Percentiles rank a stretch among this genome's conserved stretches.
Conservation (phyloP, 441 rosid genomes). For the Aquilaria agallochum region DNA sequence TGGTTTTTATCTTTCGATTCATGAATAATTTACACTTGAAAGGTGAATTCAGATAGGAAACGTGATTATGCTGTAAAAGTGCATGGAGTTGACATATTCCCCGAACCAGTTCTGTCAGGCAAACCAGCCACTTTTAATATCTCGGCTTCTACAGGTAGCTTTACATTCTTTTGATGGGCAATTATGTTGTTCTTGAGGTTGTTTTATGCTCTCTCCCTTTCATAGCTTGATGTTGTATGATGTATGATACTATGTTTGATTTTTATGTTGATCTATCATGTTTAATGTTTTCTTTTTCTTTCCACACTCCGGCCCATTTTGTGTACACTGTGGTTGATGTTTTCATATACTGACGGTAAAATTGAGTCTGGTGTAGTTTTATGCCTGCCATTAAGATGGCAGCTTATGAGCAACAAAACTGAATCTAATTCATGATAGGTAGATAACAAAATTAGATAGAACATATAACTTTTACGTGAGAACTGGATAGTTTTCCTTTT, state of each 20-base stretch:
- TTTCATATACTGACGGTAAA: too few relatives aligned
- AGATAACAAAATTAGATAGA: too few relatives aligned
- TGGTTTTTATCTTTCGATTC: neutral
- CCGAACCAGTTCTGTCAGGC: conserved; percentile 40
- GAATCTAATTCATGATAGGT: too few relatives aligned
- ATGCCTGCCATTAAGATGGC: too few relatives aligned
- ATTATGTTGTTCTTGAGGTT: neutral
- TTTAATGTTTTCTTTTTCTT: too few relatives aligned
- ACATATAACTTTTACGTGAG: too few relatives aligned
- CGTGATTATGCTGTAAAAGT: conserved; percentile 36
- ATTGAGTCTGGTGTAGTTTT: too few relatives aligned
- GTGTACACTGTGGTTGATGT: too few relatives aligned
- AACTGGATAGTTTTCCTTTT: too few relatives aligned
- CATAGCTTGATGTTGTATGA: neutral
- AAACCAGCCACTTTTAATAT: conserved; percentile 41
- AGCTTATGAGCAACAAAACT: too few relatives aligned
- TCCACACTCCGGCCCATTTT: too few relatives aligned
- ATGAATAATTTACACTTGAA: neutral
- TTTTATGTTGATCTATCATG: neutral
- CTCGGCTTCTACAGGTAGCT: conserved; percentile 41
- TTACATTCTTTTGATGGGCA: neutral
- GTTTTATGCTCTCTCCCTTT: neutral
- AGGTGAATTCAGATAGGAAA: conserved; percentile 29
- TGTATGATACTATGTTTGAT: neutral
- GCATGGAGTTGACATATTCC: conserved; percentile 33